phyloP scores from a whole-genome alignment of 768 basidiomycete species.

The Termitomyces sp. region DNA sequence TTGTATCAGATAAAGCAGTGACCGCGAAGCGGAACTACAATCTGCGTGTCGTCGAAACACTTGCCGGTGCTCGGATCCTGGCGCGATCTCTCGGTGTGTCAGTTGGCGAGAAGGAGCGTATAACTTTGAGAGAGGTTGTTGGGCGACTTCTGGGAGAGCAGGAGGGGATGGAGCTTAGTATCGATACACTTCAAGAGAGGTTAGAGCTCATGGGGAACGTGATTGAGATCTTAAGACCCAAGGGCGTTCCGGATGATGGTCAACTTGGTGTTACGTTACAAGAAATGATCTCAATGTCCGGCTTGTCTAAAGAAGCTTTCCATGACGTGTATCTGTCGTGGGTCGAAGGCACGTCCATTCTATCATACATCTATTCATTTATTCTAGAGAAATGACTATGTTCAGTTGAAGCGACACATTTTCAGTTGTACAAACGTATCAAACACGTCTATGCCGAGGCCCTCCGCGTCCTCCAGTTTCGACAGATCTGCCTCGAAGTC shows the following conservation, averaged over 20 bases:
- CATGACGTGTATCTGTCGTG: slow-evolving; percentile 67
- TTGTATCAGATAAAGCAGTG: slow-evolving; percentile 74
- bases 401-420: slow-evolving; percentile 71
- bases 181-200: slow-evolving; percentile 38
- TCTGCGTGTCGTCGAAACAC: slow-evolving; percentile 87
- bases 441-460: slow-evolving; percentile 82
- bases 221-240: slow-evolving; percentile 49
- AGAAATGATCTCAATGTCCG: slow-evolving; percentile 67
- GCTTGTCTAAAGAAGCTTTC: slow-evolving; percentile 51
- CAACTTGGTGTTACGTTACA: slow-evolving; percentile 65
- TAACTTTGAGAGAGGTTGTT: slow-evolving; percentile 66
- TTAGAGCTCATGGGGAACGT: slow-evolving; percentile 42
- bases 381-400: background rate
- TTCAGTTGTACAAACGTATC: slow-evolving; percentile 79
- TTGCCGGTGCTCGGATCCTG: slow-evolving; percentile 73
- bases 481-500: slow-evolving; percentile 52
- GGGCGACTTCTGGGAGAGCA: slow-evolving; percentile 47
- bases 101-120: slow-evolving; percentile 38
- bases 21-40: slow-evolving; percentile 80
- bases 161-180: slow-evolving; percentile 39
- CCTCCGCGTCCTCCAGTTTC: slow-evolving; percentile 74
- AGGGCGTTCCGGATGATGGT: slow-evolving; percentile 24
- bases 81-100: slow-evolving; percentile 50
- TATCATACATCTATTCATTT: background rate
- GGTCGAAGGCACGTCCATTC: slow-evolving; percentile 58